Evolutionary conservation across 202 grass and related monocot species (phyloP).

Genomic region (Zizania palustris): DNA sequence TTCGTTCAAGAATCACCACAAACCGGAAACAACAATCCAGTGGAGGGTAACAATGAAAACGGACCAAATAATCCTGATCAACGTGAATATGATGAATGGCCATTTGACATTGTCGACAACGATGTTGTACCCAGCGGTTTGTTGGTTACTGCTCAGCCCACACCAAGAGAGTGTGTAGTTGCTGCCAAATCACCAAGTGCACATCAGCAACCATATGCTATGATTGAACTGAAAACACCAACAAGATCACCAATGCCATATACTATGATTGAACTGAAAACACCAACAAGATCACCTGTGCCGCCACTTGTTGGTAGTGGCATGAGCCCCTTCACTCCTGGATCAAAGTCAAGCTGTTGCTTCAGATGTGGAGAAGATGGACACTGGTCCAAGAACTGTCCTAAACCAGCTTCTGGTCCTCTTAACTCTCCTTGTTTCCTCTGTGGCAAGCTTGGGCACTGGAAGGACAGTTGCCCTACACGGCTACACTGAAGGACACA

Average conservation of each 20-base stretch:
- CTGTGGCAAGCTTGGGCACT: conserved; percentile 47
- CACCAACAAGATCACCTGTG: conserved; percentile 33
- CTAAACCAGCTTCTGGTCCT: not conserved
- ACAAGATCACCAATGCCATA: conserved; percentile 13
- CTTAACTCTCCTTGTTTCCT: conserved; percentile 13
- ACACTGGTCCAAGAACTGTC: conserved; percentile 38
- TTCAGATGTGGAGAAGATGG: conserved; percentile 39
- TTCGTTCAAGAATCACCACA: conserved; percentile 16
- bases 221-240: conserved; percentile 24
- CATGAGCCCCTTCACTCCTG: not conserved
- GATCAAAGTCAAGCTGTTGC: conserved; percentile 16
- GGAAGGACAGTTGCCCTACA: conserved; percentile 39
- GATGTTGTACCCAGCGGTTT: conserved; percentile 6
- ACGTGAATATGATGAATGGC: conserved; percentile 26
- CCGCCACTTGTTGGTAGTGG: not conserved
- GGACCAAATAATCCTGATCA: conserved; percentile 10
- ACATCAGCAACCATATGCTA: not conserved
- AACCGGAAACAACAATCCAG: conserved; percentile 20
- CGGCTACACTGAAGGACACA: not conserved
- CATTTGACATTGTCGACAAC: conserved; percentile 24
- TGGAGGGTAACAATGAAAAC: conserved; percentile 2
- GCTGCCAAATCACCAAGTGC: not conserved
- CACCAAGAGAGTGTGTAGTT: not conserved
- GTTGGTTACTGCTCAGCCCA: not conserved
- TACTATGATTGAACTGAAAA: not conserved